These are phyloP conservation scores for Arthrinium phaeospermum DNA, from an alignment of 2,329 filamentous ascomycete genomes.

Conservation along the genomic window DNA sequence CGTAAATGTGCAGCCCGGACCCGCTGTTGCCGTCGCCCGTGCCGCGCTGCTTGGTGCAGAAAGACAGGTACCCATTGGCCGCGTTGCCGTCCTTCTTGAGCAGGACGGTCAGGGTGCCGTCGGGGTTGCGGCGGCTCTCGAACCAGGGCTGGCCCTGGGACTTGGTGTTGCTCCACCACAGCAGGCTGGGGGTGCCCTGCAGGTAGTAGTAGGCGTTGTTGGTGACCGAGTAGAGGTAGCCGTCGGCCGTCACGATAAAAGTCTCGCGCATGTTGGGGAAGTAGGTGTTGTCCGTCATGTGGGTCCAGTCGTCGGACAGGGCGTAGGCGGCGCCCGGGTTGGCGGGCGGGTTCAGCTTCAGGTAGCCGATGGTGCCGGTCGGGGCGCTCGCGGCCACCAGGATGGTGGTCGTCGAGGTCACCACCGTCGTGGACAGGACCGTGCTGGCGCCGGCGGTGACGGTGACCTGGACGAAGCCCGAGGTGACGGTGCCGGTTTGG, in stretches of 20 bases:
- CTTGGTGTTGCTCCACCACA: background rate
- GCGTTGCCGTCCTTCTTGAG: background rate
- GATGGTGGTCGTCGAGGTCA: slow-evolving; percentile 17
- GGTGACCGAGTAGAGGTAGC: slow-evolving; percentile 15
- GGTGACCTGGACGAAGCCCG: slow-evolving; percentile 13
- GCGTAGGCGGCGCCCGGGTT: slow-evolving; percentile 1
- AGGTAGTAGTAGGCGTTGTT: slow-evolving; percentile 16
- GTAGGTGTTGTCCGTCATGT: slow-evolving; percentile 19
- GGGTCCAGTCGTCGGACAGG: background rate
- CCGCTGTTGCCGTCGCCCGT: slow-evolving; percentile 6
- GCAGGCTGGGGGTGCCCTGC: background rate
- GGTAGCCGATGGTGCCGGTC: slow-evolving; percentile 11
- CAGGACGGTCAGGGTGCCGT: slow-evolving; percentile 6
- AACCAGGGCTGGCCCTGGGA: background rate
- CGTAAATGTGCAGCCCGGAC: slow-evolving; percentile 12
- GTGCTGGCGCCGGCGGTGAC: slow-evolving; percentile 15
- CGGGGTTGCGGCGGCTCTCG: background rate
- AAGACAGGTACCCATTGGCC: background rate
- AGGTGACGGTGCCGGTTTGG: background rate
- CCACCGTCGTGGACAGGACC: background rate
- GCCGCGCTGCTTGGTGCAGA: background rate
- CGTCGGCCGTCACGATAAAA: slow-evolving; percentile 7
- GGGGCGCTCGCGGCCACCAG: slow-evolving; percentile 6
- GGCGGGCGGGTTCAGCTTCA: background rate
- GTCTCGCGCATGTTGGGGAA: slow-evolving; percentile 1